Evolutionary conservation across 768 basidiomycete species (phyloP).

Genomic region (Mycena galopus): DNA sequence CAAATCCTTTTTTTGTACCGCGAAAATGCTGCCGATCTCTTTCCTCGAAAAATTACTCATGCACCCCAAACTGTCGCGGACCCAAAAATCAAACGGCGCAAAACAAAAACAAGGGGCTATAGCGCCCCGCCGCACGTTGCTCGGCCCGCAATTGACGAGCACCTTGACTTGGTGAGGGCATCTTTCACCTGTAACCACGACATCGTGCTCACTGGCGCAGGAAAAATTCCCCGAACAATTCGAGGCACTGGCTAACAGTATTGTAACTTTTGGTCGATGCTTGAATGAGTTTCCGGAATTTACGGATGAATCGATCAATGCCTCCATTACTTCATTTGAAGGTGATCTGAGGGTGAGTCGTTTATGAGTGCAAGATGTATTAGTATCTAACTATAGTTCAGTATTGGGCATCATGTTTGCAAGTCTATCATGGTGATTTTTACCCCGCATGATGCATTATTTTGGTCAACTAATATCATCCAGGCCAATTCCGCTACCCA

Average conservation of each 20-base stretch:
- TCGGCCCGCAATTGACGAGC: slow-evolving; percentile 66
- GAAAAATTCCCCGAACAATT: slow-evolving; percentile 79
- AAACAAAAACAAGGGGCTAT: slow-evolving; percentile 45
- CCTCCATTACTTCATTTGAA: slow-evolving; percentile 75
- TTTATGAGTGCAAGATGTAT: not conserved
- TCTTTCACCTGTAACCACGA: not conserved
- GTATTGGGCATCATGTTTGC: slow-evolving; percentile 84
- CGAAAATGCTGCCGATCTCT: slow-evolving; percentile 83
- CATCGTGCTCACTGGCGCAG: slow-evolving; percentile 36
- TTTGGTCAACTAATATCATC: not conserved
- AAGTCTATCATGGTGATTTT: slow-evolving; percentile 68
- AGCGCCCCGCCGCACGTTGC: slow-evolving; percentile 64
- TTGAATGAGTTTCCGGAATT: slow-evolving; percentile 87
- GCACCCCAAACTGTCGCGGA: slow-evolving; percentile 49
- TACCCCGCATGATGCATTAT: slow-evolving; percentile 1
- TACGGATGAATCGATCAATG: slow-evolving; percentile 77
- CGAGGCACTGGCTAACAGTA: slow-evolving; percentile 71
- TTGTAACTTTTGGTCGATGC: slow-evolving; percentile 76
- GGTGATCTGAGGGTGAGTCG: slow-evolving; percentile 72
- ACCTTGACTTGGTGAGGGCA: slow-evolving; percentile 56
- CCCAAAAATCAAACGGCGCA: slow-evolving; percentile 47
- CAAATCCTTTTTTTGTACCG: slow-evolving; percentile 79
- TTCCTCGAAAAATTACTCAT: slow-evolving; percentile 72
- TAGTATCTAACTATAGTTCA: slow-evolving; percentile 40
- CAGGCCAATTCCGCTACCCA: slow-evolving; percentile 81